Base-by-base conservation (phyloP, 768 basidiomycete species). In the Russula lepida region DNA sequence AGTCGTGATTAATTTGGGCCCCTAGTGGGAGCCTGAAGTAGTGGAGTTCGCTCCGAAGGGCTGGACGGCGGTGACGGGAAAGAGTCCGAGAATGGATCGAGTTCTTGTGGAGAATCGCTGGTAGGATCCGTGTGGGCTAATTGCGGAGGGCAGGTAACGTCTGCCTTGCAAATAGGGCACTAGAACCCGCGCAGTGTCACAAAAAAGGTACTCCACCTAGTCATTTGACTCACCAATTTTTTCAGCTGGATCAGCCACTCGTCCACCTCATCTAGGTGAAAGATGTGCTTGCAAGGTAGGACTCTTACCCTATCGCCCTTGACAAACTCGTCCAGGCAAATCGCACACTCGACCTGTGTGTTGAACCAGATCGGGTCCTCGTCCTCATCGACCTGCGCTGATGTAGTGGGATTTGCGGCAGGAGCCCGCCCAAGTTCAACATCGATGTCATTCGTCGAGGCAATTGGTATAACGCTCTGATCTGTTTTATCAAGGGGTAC, bases 131-230 rank as follows among this genome's bases (percentile, higher is more conserved):
- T 53, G n/a, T 62, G 68, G 67, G 59, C 65, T 37, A 68, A 68
- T 6, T 70, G 68, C 63, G 72, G 73, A 12, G 84, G 82, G 62
- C 83, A 81, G 1, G 93, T 95, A 51, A 97, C 92, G 69, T 97
- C 93, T 52, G 89, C 85, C 72, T 95, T 92, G 75, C 93, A 97
- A 3, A 94, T 79, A 6, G 93, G 93, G 68, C 93, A 97, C 92
- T 95, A 47, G 25, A 49, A 49, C 32, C 25, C 23, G 35, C 41
- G 30, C 21, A 21, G 15, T 32, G 44, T 54, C 55, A 60, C 49
- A 48, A 51, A 37, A 35, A 56, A 56, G 30, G 64, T 58, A n/a
- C n/a, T 30, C 35, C 54, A 57, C 60, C 58, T 21, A 51, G 37
- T 46, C 56, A 49, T 21, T 33, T 60, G 15, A 78, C 88, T 69